Conservation (phyloP, 352 stramenopile genomes). For the Pilasporangium apinafurcum region DNA sequence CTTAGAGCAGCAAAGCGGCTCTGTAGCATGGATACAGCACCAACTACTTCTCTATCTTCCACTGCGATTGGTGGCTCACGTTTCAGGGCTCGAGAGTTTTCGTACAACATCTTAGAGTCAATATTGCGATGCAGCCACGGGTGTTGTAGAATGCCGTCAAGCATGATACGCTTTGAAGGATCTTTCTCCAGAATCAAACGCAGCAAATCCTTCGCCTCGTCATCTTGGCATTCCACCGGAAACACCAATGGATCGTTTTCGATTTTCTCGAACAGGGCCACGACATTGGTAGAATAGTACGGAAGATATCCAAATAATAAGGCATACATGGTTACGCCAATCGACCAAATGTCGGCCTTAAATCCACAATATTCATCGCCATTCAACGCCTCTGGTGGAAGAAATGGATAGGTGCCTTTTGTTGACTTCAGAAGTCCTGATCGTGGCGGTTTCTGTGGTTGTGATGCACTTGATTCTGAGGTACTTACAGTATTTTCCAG, state of each 20-base stretch:
- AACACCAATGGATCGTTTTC: slow-evolving; percentile 51
- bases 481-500: no score
- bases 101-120: slow-evolving; percentile 37
- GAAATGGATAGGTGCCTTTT: slow-evolving; percentile 75
- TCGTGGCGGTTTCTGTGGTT: not conserved
- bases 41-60: slow-evolving; percentile 34
- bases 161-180: slow-evolving; percentile 51
- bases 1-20: slow-evolving; percentile 34
- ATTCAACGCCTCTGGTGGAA: slow-evolving; percentile 58
- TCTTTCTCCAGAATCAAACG: slow-evolving; percentile 67
- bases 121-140: slow-evolving; percentile 62
- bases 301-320: slow-evolving; percentile 84
- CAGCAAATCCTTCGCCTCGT: slow-evolving; percentile 68
- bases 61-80: slow-evolving; percentile 23
- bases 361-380: slow-evolving; percentile 71
- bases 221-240: slow-evolving; percentile 29
- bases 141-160: slow-evolving; percentile 67
- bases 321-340: slow-evolving; percentile 90
- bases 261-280: slow-evolving; percentile 88
- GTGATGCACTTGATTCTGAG: no score
- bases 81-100: slow-evolving; percentile 36
- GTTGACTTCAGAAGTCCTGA: slow-evolving; percentile 55
- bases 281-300: slow-evolving; percentile 85
- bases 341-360: slow-evolving; percentile 88
- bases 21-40: slow-evolving; percentile 54